phyloP scores from a whole-genome alignment of 371 early-diverging fungal genomes.

The Batkoa obscura region DNA sequence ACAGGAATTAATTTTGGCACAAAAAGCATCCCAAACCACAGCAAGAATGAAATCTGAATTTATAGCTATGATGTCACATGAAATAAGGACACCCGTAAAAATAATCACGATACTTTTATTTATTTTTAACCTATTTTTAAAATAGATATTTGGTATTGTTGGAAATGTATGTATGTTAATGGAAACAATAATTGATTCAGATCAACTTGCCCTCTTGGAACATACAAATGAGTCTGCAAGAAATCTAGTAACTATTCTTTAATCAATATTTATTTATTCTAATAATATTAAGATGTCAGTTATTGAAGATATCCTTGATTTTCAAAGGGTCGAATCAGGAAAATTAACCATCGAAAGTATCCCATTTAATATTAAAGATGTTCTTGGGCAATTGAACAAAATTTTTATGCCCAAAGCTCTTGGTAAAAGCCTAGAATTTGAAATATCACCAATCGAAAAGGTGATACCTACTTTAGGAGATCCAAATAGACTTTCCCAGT shows the following conservation, averaged over 20 bases:
- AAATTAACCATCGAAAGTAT: constrained; percentile 46
- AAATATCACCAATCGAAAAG: constrained; percentile 35
- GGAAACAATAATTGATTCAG: neutral
- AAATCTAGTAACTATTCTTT: neutral
- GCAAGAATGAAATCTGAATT: neutral
- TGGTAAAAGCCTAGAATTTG: constrained; percentile 39
- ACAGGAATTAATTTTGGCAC: neutral
- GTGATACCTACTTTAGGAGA: constrained; percentile 55
- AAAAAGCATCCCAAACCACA: neutral
- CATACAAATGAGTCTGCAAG: neutral
- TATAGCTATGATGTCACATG: constrained; percentile 2
- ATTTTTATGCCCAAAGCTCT: constrained; percentile 30
- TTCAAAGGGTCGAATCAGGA: constrained; percentile 37
- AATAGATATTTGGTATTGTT: constrained; percentile 1
- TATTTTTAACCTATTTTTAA: neutral
- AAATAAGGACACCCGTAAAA: constrained; percentile 1
- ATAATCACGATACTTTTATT: neutral
- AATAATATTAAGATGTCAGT: neutral
- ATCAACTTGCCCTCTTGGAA: neutral
- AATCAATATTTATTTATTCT: neutral
- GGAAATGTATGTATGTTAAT: neutral
- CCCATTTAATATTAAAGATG: constrained; percentile 44
- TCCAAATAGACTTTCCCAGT: constrained; percentile 49
- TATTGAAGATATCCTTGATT: neutral
- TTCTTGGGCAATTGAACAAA: constrained; percentile 5